A percentile compares a stretch with the other conserved stretches of the same genome.
These are phyloP conservation scores for Naumovozyma baii DNA, from an alignment of 805 yeast species.

Conservation along the genomic window DNA sequence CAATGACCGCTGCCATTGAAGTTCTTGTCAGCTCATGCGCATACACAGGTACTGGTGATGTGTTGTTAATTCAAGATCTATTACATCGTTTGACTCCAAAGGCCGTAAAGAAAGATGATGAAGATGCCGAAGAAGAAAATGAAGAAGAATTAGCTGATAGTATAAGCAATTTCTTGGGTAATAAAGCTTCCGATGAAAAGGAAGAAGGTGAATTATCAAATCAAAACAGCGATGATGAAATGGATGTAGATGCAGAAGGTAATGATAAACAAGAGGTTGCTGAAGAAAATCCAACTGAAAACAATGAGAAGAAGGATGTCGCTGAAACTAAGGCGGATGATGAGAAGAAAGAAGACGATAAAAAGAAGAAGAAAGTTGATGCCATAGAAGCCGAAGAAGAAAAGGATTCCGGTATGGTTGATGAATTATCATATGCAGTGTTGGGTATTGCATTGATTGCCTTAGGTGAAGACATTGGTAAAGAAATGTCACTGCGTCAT, in stretches of 20 bases:
- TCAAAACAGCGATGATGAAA: slow-evolving; percentile 11
- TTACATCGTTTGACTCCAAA: slow-evolving; percentile 74
- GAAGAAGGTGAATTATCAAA: slow-evolving; percentile 20
- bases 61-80: slow-evolving; percentile 82
- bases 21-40: slow-evolving; percentile 88
- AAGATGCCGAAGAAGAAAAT: slow-evolving; percentile 45
- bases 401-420: slow-evolving; percentile 26
- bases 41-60: slow-evolving; percentile 96
- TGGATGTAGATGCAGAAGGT: slow-evolving; percentile 20
- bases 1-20: slow-evolving; percentile 79
- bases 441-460: slow-evolving; percentile 90
- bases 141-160: slow-evolving; percentile 29
- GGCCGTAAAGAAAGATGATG: slow-evolving; percentile 49
- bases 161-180: slow-evolving; percentile 27
- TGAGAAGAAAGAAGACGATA: slow-evolving; percentile 27
- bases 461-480: slow-evolving; percentile 97
- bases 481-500: slow-evolving; percentile 94
- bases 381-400: slow-evolving; percentile 21
- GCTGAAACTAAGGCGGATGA: slow-evolving; percentile 21
- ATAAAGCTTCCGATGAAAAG: slow-evolving; percentile 22
- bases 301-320: slow-evolving; percentile 30
- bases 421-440: slow-evolving; percentile 69
- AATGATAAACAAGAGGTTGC: slow-evolving; percentile 33
- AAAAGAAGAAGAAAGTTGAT: slow-evolving; percentile 14
- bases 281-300: slow-evolving; percentile 29